Conservation (phyloP, 208 protist genomes). For the Leishmania lainsoni region DNA sequence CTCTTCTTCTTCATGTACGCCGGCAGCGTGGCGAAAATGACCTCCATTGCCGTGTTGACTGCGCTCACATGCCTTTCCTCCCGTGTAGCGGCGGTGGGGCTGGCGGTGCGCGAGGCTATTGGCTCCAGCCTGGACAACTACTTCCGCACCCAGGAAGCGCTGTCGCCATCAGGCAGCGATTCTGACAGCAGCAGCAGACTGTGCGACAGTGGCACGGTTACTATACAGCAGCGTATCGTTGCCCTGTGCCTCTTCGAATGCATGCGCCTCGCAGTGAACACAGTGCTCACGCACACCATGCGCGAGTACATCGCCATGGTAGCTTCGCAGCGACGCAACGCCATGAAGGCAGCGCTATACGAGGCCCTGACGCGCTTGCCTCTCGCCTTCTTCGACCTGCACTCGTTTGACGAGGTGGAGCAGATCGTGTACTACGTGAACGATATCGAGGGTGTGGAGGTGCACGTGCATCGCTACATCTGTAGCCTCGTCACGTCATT, state of each 20-base stretch:
- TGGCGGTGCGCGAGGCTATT: slow-evolving; percentile 41
- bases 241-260: slow-evolving; percentile 56
- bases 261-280: slow-evolving; percentile 46
- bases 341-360: slow-evolving; percentile 61
- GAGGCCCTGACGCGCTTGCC: slow-evolving; percentile 64
- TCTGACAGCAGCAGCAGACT: not conserved
- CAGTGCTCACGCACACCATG: slow-evolving; percentile 41
- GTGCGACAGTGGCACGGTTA: not conserved
- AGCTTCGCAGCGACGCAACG: slow-evolving; percentile 51
- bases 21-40: slow-evolving; percentile 37
- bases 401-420: slow-evolving; percentile 67
- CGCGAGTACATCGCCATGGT: slow-evolving; percentile 49
- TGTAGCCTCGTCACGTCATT: slow-evolving; percentile 31
- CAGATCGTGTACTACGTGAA: slow-evolving; percentile 78
- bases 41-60: slow-evolving; percentile 45
- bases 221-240: slow-evolving; percentile 22
- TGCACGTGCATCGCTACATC: slow-evolving; percentile 68
- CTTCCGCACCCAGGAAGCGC: slow-evolving; percentile 9
- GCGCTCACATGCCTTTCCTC: slow-evolving; percentile 47
- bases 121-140: slow-evolving; percentile 27
- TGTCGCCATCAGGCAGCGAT: not conserved
- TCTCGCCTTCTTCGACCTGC: slow-evolving; percentile 65
- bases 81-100: slow-evolving; percentile 40
- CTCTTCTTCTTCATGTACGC: slow-evolving; percentile 65
- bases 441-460: slow-evolving; percentile 84